Evolutionary conservation across 768 basidiomycete genomes (phyloP).

Genomic region (Piloderma croceum): DNA sequence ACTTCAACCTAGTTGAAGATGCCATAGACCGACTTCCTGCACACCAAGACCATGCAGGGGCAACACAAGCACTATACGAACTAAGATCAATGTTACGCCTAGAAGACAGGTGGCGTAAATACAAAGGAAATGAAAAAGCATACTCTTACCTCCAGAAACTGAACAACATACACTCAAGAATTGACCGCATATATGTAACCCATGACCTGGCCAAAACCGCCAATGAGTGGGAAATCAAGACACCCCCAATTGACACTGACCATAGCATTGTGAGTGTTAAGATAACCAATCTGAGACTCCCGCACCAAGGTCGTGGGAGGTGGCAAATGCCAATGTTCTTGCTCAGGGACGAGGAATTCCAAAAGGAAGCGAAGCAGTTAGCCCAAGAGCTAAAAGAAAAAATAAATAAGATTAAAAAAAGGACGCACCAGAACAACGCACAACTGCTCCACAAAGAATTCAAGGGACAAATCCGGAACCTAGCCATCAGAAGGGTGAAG

Average conservation of each 20-base stretch:
- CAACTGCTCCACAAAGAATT: constrained; percentile 5
- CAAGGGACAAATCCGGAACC: constrained; percentile 3
- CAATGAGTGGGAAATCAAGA: constrained; percentile 23
- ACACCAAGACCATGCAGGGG: constrained; percentile 8
- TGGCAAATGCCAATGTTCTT: constrained; percentile 23
- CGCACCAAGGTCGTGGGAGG: constrained; percentile 27
- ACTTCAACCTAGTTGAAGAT: constrained; percentile 40
- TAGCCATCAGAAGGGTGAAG: constrained; percentile 9
- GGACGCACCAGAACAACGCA: constrained; percentile 2
- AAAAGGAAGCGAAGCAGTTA: constrained; percentile 2
- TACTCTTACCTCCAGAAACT: constrained; percentile 25
- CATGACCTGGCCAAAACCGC: constrained; percentile 4
- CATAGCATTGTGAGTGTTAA: constrained; percentile 25
- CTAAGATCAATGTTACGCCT: constrained; percentile 18
- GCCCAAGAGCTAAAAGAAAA: background rate
- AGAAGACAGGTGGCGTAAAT: constrained; percentile 27
- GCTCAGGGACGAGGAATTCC: constrained; percentile 16
- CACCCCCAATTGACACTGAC: constrained; percentile 21
- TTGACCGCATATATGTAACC: constrained; percentile 32
- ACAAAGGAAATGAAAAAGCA: constrained; percentile 12
- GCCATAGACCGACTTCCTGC: constrained; percentile 30
- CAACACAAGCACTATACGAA: constrained; percentile 12
- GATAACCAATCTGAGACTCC: constrained; percentile 15
- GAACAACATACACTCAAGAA: constrained; percentile 20
- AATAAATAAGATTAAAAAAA: constrained; percentile 2